Percentiles rank a stretch among this genome's conserved stretches.
Evolutionary conservation across 2,329 filamentous ascomycete species (phyloP).

Genomic region (Calonectria honghensis): DNA sequence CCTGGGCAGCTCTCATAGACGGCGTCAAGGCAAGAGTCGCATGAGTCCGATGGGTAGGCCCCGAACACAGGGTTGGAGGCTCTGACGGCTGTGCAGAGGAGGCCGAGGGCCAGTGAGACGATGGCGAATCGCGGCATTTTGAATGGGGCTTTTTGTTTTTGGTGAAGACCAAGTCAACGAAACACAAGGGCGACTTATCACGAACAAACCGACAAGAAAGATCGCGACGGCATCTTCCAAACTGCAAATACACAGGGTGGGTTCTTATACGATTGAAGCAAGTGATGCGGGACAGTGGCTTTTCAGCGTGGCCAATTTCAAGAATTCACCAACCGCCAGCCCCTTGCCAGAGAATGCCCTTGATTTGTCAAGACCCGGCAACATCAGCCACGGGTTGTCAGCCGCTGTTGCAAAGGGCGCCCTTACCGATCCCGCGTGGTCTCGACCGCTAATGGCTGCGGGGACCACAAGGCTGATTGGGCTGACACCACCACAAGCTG

Average conservation of each 20-base stretch:
- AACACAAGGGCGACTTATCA: background rate
- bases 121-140: conserved; percentile 17
- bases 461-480: conserved; percentile 11
- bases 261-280: background rate
- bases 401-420: background rate
- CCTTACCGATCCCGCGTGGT: background rate
- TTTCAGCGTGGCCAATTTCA: background rate
- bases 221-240: background rate
- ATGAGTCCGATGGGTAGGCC: background rate
- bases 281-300: background rate
- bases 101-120: conserved; percentile 16
- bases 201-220: background rate
- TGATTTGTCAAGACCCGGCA: background rate
- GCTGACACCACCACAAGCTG: background rate
- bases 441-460: background rate
- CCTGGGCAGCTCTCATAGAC: conserved; percentile 27
- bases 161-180: too few relatives aligned
- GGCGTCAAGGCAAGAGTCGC: conserved; percentile 28
- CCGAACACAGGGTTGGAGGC: conserved; percentile 24
- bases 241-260: background rate
- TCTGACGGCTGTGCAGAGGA: conserved; percentile 11
- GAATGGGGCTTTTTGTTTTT: background rate
- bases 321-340: background rate
- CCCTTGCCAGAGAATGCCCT: background rate
- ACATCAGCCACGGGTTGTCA: background rate